Evolutionary conservation across 352 stramenopile species (phyloP), one percentile per base, ranked within the genome.

Genomic region (Pythium aquatile): DNA sequence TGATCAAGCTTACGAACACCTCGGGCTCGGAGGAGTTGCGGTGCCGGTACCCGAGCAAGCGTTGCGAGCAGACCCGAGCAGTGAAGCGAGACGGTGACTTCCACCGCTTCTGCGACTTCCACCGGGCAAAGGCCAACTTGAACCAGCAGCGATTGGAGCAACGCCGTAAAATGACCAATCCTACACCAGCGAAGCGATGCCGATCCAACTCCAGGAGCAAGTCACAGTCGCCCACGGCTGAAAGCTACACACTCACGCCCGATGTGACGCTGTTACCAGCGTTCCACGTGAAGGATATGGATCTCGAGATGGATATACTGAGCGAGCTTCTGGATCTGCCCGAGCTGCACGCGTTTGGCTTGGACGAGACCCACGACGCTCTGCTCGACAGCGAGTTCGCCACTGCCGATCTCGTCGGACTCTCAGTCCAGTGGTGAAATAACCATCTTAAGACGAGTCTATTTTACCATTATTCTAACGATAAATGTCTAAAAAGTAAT

Each of bases 121-220:
- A 79, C 44, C 69, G 73, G 1, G 32, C 61, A 28, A 72, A 71
- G 24, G 73, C 73, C 54, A 79, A 89, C 64, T 72, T 75, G 55
- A 88, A 90, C 74, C 83, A 92, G 69, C 81, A 81, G 20, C 74
- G 73, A 6, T 73, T 85, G 11, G 75, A 90, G 60, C 66, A 71
- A 13, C 63, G 77, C 46, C 72, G 76, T 0, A 68, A 71, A 35
- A 49, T 65, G 16, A 44, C 55, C 29, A 75, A 66, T 35, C 52
- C 29, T 9, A 39, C 28, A 11, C 63, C 55, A 40, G 16, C 29
- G 20, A 69, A 69, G 63, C 63, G 63, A 14, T 56, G 30, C 49
- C 24, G 42, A 24, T 59, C 53, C 2, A 37, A 46, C 53, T 33
- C 20, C 55, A 9, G 55, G 7, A 32, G 3, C 47, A 32, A 54